Conservation (phyloP, 1,284 basidiomycete species). For the Ustilago loliicola region DNA sequence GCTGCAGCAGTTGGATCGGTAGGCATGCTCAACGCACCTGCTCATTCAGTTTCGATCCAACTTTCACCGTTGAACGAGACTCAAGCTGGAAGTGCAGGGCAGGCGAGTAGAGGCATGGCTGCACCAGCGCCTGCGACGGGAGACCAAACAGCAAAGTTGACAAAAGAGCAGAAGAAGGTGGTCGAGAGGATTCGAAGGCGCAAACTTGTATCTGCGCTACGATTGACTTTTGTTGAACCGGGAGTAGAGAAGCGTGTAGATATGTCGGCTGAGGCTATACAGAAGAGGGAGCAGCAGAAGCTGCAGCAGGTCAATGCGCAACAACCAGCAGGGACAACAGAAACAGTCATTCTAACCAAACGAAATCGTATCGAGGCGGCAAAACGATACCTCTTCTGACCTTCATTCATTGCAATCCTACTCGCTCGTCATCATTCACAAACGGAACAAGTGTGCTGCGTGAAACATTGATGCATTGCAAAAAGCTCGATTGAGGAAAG, state of each 20-base stretch:
- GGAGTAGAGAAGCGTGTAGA: conserved; percentile 14
- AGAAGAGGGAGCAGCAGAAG: not conserved
- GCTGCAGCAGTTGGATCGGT: not conserved
- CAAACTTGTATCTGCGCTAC: conserved; percentile 26
- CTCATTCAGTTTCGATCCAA: conserved; percentile 29
- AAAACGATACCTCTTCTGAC: conserved; percentile 48
- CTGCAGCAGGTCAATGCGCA: not conserved
- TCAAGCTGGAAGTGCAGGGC: not conserved
- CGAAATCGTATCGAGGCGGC: conserved; percentile 36
- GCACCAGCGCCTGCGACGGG: not conserved
- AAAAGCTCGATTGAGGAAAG: not conserved
- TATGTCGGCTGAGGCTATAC: not conserved
- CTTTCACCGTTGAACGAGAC: conserved; percentile 14
- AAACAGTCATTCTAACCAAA: not conserved
- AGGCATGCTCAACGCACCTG: conserved; percentile 1
- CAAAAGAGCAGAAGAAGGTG: not conserved
- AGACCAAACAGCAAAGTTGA: conserved; percentile 7
- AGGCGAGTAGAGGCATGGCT: not conserved
- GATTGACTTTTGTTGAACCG: conserved; percentile 34
- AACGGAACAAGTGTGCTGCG: not conserved
- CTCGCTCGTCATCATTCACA: not conserved
- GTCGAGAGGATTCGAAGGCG: conserved; percentile 36
- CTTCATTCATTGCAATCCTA: not conserved
- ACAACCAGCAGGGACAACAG: not conserved
- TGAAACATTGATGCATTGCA: not conserved